These are phyloP conservation scores for Cunninghamia lanceolata DNA, from an alignment of 75 land plant species.

Conservation along the genomic window DNA sequence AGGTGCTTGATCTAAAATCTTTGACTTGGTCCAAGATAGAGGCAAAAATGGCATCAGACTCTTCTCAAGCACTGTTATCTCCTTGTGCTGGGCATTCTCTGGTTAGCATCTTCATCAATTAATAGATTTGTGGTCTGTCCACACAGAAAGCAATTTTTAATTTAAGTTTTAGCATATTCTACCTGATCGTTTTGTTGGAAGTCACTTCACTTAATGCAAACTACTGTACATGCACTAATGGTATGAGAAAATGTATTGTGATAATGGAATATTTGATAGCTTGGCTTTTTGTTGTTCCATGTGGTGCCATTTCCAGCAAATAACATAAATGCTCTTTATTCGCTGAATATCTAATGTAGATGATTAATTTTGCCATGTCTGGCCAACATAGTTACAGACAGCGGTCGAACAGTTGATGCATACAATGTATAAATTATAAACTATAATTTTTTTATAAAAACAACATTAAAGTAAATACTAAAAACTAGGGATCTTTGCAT, in stretches of 20 bases:
- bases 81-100: conserved; percentile 98
- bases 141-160: background rate
- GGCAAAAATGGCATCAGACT: conserved; percentile 39
- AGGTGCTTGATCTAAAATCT: conserved; percentile 88
- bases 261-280: background rate
- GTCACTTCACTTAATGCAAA: background rate
- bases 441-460: no score
- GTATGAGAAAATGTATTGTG: background rate
- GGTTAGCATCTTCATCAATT: conserved; percentile 30
- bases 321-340: background rate
- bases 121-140: background rate
- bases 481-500: no score
- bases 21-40: conserved; percentile 91
- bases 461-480: no score
- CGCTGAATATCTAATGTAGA: background rate
- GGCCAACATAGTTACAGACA: background rate
- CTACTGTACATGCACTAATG: background rate
- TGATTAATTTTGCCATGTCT: background rate
- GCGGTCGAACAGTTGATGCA: background rate
- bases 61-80: conserved; percentile 33
- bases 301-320: background rate
- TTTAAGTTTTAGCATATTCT: background rate
- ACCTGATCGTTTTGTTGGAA: background rate
- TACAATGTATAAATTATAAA: background rate
- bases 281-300: background rate